Base-by-base conservation (phyloP, 108 stramenopile species). In the Cyclotella kingstonii region DNA sequence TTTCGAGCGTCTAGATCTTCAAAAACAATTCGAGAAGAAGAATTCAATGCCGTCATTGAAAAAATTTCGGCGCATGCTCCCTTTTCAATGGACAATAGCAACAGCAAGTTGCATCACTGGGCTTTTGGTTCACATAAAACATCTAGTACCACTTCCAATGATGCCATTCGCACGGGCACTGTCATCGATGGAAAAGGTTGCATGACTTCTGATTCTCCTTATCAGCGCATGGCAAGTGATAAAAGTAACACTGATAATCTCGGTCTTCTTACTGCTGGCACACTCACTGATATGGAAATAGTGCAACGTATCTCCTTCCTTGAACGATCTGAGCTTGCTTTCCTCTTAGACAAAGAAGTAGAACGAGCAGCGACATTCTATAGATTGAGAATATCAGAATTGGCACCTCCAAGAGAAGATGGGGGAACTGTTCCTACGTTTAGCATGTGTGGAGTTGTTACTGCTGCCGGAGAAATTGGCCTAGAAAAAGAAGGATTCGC, bases 351-450 rank as follows among this genome's bases (percentile, higher is more conserved):
- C 33, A 21, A 36, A 0, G 54, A 70, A 26, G 62, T 70, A 5
- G 63, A 70, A 28, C 53, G 62, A 15, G 69, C 69, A 0, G 63
- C 62, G 1, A 56, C 40, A 14, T 70, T 64, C 35, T 70, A 68
- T 59, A 8, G 67, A 39, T 17, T 33, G 18, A 17, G 67, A 22
- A 40, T 68, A 15, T 21, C 23, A 0, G 43, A 56, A 22, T 43
- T 68, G 56, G 56, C 67, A 21, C 67, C 67, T 6, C 57, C 57
- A 15, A 0, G 67, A 19, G 36, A 33, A 28, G 67, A 58, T 52
- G 67, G 66, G 48, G 56, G 56, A 29, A 63, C 49, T 22, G n/a
- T 7, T 10, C 4, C 34, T 2, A 30, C 27, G 19, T 51, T 29
- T 63, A 40, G 26, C 4, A 15, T 5, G 30, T 36, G 30, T 10